Evolutionary conservation across 805 yeast genomes (phyloP), one percentile per base, ranked within the genome.

Genomic region (Cyberlindnera meyerae): DNA sequence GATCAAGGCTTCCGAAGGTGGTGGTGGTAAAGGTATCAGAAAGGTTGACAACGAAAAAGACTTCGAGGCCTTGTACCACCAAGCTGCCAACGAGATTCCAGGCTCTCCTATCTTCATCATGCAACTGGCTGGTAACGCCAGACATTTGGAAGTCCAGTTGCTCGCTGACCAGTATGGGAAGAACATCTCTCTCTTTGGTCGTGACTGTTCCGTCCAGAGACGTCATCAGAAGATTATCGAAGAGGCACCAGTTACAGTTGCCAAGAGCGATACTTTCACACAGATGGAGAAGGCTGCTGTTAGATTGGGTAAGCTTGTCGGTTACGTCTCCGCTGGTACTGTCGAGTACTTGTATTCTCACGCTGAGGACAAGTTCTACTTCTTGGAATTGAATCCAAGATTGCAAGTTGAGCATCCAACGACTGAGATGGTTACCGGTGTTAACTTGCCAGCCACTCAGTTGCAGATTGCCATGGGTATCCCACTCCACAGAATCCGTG

Each of bases 11-110:
- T 88, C 97, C 41, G 99, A 93, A 78, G 99, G 99, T 72, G 99
- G 99, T 66, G 99, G 99, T 69, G 99, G 99, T 72, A 93, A 93
- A 68, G 99, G 99, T 76, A 93, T 93, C 63, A 82, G 99, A 71
- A 88, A 88, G 66, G 97, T 88, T 47, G 95, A 85, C 39, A 60
- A 71, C 45, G 96, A 83, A 62, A 79, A 77, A 46, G 84, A 88
- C 54, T 93, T 93, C 49, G 55, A 71, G 28, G 45, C 85, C 18
- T 65, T 84, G 45, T 93, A 90, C 61, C 79, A 80, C 50, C 99
- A 93, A 70, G 98, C 97, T 31, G 86, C 95, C 36, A 84, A 84
- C 53, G 99, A 93, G 70, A 90, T 93, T 36, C 98, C 99, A 18
- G 98, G 99, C 46, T 93, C 97, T 40, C 99, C 99, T 34, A 88